A percentile compares a stretch with the other conserved stretches of the same genome.
These are phyloP conservation scores for Boletus smithii DNA, from an alignment of 1,284 basidiomycete genomes.

Conservation along the genomic window DNA sequence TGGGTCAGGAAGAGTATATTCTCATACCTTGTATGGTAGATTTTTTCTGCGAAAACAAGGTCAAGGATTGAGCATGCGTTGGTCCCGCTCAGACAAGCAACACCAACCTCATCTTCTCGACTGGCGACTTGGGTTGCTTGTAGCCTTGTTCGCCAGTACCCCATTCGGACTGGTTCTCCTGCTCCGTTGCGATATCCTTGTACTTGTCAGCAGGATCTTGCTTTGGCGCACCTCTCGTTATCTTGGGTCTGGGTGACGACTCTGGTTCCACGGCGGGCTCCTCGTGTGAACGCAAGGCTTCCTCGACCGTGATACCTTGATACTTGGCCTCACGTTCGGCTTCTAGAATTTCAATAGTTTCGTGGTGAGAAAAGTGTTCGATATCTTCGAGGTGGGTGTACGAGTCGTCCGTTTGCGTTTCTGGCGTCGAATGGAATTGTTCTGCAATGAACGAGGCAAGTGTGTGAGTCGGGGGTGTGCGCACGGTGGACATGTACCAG, in stretches of 20 bases:
- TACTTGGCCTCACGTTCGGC: slow-evolving; percentile 78
- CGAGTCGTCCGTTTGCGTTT: slow-evolving; percentile 93
- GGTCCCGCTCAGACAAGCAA: not conserved
- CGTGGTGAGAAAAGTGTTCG: slow-evolving; percentile 88
- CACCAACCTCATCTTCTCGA: slow-evolving; percentile 66
- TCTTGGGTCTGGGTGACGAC: slow-evolving; percentile 43
- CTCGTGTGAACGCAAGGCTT: slow-evolving; percentile 54
- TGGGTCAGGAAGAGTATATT: not conserved
- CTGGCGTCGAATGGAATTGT: slow-evolving; percentile 91
- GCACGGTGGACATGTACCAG: not conserved
- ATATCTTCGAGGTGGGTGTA: slow-evolving; percentile 92
- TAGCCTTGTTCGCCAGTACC: slow-evolving; percentile 72
- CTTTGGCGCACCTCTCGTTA: slow-evolving; percentile 55
- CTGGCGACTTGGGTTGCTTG: slow-evolving; percentile 63
- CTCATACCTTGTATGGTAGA: slow-evolving; percentile 78
- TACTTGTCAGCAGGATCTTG: slow-evolving; percentile 62
- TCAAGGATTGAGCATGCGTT: not conserved
- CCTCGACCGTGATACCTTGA: slow-evolving; percentile 76
- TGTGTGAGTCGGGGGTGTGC: not conserved
- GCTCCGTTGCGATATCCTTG: slow-evolving; percentile 51
- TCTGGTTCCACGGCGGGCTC: slow-evolving; percentile 6
- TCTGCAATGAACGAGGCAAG: slow-evolving; percentile 43
- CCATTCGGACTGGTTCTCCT: slow-evolving; percentile 58
- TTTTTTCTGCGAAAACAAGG: slow-evolving; percentile 51
- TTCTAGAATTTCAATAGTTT: slow-evolving; percentile 83